Evolutionary conservation across 768 basidiomycete genomes (phyloP).

Genomic region (Xerocomus potaroensis): DNA sequence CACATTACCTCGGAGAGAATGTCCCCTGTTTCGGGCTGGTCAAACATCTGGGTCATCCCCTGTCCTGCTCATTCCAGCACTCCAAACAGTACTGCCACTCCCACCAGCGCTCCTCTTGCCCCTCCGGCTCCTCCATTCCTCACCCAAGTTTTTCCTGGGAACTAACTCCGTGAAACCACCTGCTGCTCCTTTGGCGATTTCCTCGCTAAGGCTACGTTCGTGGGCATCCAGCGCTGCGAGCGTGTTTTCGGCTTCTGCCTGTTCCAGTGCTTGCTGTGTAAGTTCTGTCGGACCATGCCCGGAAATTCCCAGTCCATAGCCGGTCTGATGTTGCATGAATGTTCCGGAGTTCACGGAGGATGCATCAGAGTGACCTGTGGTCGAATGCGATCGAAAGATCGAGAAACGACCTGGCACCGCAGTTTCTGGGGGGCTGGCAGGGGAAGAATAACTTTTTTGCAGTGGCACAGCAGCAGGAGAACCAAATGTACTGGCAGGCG

Average conservation of each 20-base stretch:
- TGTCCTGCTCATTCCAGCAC: conserved; percentile 72
- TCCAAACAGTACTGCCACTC: conserved; percentile 81
- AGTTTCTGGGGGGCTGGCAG: conserved; percentile 27
- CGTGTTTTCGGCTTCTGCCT: conserved; percentile 71
- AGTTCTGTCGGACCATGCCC: conserved; percentile 39
- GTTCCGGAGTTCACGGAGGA: conserved; percentile 45
- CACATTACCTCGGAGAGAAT: conserved; percentile 6
- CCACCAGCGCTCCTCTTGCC: conserved; percentile 50
- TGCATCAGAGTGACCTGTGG: conserved; percentile 40
- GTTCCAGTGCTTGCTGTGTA: conserved; percentile 73
- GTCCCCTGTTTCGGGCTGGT: conserved; percentile 1
- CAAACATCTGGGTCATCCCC: conserved; percentile 43
- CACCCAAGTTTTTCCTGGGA: conserved; percentile 38
- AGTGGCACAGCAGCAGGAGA: conserved; percentile 32
- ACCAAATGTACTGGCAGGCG: conserved; percentile 27
- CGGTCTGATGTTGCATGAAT: conserved; percentile 34
- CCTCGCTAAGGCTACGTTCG: conserved; percentile 66
- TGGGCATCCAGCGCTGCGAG: conserved; percentile 77
- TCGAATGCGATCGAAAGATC: conserved; percentile 59
- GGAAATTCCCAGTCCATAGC: conserved; percentile 28
- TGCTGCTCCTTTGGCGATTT: conserved; percentile 68
- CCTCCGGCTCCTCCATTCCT: conserved; percentile 55
- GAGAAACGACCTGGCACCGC: conserved; percentile 52
- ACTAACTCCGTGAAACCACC: conserved; percentile 80
- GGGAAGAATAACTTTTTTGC: conserved; percentile 40